Evolutionary conservation across 2,329 filamentous ascomycete genomes (phyloP), one percentile per base, ranked within the genome.

Genomic region (Neonectria neomacrospora): DNA sequence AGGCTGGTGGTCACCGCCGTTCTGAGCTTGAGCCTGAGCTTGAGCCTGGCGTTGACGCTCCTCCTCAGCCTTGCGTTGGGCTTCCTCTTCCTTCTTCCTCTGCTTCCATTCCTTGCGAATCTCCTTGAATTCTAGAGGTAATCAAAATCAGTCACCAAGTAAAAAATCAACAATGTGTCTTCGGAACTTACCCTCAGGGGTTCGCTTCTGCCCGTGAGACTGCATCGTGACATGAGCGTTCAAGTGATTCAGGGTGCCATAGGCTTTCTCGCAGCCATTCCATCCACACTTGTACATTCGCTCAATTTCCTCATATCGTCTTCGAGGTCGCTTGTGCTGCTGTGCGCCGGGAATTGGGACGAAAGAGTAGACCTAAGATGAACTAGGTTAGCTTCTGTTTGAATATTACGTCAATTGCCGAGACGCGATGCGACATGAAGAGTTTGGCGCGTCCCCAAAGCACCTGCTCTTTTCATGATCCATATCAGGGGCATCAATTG

Each of bases 151-250:
- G 73, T 77, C 73, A 79, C 75, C 37, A 5, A 47, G 10, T 23
- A 16, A 32, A 32, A 10, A 23, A 30, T 28, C n/a, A 4, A 1
- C 18, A n/a, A 12, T 14, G 12, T 11, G 14, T 3, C 23, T 11
- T 37, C 16, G 16, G 11, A 12, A 73, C 91, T 79, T 90, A 97
- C 96, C 95, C 91, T 99, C 96, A 44, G 96, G 96, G 63, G 95
- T 97, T 69, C 96, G 89, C 82, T 99, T 99, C 70, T 89, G 85
- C 11, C 96, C 96, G 74, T 99, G 96, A 65, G 93, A 96, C 79
- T 99, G 96, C 96, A 98, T 98, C 14, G 96, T 98, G 52, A 99
- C 96, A 76, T 99, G 96, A 41, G 96, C 96, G 76, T 99, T 99
- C 71, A 99, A 79, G 78, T 99, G 96, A 79, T 99, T 99, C 66